Conservation (phyloP, 805 yeast genomes). For the Pichia rugopelliculosa region DNA sequence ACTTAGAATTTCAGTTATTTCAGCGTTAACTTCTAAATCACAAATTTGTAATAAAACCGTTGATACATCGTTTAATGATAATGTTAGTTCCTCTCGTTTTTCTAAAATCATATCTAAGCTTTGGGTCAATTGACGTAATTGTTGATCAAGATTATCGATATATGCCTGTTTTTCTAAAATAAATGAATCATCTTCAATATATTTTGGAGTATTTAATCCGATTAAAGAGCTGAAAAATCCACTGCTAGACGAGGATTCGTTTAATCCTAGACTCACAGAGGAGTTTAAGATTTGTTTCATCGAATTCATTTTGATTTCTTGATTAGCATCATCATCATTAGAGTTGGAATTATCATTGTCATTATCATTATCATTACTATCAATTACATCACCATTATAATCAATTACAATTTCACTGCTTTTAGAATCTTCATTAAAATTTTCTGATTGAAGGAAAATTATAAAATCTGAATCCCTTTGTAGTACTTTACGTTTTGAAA, state of each 20-base stretch:
- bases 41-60: conserved; percentile 50
- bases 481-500: conserved; percentile 48
- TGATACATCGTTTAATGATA: conserved; percentile 60
- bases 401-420: conserved; percentile 48
- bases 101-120: conserved; percentile 66
- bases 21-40: conserved; percentile 65
- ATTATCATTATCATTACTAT: conserved; percentile 11
- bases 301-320: conserved; percentile 16
- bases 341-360: conserved; percentile 7
- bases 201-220: conserved; percentile 54
- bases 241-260: conserved; percentile 24
- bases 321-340: background rate
- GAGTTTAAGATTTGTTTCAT: conserved; percentile 23
- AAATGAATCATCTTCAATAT: conserved; percentile 72
- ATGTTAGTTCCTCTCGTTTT: conserved; percentile 68
- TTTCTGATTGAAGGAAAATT: conserved; percentile 67
- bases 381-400: conserved; percentile 26
- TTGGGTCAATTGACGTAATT: conserved; percentile 58
- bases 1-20: conserved; percentile 52
- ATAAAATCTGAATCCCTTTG: conserved; percentile 70
- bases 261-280: conserved; percentile 14
- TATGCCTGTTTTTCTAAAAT: conserved; percentile 63
- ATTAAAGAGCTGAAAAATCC: conserved; percentile 67
- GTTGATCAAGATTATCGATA: conserved; percentile 64
- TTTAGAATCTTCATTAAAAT: conserved; percentile 62